phyloP scores from a whole-genome alignment of 108 stramenopile species.

The Skeletonema menzelii region DNA sequence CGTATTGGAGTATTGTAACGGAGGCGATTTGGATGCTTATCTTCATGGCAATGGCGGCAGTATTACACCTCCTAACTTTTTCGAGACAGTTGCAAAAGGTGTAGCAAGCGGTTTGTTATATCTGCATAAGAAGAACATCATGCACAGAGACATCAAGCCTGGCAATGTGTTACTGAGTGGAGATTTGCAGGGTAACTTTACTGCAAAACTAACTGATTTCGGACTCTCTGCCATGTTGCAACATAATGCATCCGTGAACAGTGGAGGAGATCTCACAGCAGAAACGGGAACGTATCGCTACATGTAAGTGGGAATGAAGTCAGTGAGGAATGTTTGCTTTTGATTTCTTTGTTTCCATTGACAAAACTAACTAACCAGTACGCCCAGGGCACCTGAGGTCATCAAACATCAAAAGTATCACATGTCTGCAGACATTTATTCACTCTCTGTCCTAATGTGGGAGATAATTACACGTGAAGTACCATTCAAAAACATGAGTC shows the following conservation, averaged over 20 bases:
- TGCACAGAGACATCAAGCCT: constrained; percentile 73
- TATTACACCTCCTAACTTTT: constrained; percentile 62
- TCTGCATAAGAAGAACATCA: constrained; percentile 55
- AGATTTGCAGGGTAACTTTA: constrained; percentile 51
- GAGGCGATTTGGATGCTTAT: constrained; percentile 55
- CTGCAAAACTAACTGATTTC: constrained; percentile 75
- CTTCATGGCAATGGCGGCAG: constrained; percentile 19
- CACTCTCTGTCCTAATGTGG: constrained; percentile 70
- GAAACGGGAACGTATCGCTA: constrained; percentile 80
- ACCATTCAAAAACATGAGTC: constrained; percentile 55
- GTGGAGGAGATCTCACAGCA: constrained; percentile 51
- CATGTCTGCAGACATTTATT: constrained; percentile 71
- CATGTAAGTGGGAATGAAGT: too few relatives aligned
- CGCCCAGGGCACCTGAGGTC: constrained; percentile 75
- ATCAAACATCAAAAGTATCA: constrained; percentile 70
- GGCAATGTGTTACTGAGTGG: constrained; percentile 60
- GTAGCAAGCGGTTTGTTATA: constrained; percentile 67
- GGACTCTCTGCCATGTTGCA: constrained; percentile 54
- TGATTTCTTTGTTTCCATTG: too few relatives aligned
- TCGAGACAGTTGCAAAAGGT: constrained; percentile 52
- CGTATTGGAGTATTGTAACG: constrained; percentile 76
- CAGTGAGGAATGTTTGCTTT: too few relatives aligned
- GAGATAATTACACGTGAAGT: constrained; percentile 66
- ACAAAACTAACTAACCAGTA: too few relatives aligned
- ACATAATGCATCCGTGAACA: constrained; percentile 5